These are phyloP conservation scores for Corymbia maculata DNA, from an alignment of 345 rosid species.

Conservation along the genomic window DNA sequence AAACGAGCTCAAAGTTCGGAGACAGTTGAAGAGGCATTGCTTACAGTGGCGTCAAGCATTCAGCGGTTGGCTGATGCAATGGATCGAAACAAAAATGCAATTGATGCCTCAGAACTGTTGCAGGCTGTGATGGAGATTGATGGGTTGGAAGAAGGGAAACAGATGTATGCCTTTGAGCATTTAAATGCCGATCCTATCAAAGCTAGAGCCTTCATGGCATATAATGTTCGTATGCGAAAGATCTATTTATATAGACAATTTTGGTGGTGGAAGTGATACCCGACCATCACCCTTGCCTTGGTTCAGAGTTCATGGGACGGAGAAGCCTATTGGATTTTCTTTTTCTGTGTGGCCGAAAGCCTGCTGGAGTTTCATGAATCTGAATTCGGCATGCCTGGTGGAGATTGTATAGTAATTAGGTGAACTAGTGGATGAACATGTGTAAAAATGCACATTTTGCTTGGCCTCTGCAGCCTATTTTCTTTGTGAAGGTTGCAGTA, in stretches of 20 bases:
- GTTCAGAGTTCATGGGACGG: neutral
- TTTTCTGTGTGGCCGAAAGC: neutral
- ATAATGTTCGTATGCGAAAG: conserved; percentile 65
- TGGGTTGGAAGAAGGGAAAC: conserved; percentile 78
- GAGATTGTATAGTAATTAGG: neutral
- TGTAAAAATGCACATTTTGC: neutral
- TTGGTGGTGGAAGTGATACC: conserved; percentile 83
- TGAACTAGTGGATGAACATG: neutral
- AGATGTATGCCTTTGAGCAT: conserved; percentile 87
- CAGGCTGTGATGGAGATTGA: conserved; percentile 81
- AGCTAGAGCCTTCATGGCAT: conserved; percentile 84
- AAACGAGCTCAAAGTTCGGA: conserved; percentile 52
- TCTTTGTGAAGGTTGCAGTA: neutral
- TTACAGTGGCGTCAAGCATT: conserved; percentile 64
- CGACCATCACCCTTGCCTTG: neutral
- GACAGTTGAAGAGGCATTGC: conserved; percentile 64
- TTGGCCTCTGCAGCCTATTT: neutral
- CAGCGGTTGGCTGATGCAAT: conserved; percentile 67
- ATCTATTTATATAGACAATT: conserved; percentile 67
- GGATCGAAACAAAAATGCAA: conserved; percentile 39
- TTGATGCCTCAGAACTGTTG: conserved; percentile 49
- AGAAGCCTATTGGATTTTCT: conserved; percentile 8
- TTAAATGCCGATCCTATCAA: conserved; percentile 77
- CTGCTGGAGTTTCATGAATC: neutral
- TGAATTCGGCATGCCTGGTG: neutral